Base-by-base conservation (phyloP, 169 alveolate species). In the Plasmodium malariae region DNA sequence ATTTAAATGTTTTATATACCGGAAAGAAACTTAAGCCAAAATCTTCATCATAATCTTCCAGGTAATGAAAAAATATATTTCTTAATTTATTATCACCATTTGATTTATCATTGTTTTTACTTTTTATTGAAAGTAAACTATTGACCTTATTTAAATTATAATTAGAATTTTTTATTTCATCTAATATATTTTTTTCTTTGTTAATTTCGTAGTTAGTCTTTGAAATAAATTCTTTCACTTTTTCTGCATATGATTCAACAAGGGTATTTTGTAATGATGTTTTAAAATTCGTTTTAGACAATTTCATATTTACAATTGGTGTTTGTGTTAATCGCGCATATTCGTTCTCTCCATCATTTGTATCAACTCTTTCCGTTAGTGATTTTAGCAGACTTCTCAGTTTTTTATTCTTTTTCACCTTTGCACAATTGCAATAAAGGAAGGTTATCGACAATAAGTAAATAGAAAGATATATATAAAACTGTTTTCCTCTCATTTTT, bases 281-380 rank as follows among this genome's bases (percentile, higher is more conserved):
- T 30, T 63, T 80, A 19, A 49, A 80, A 36, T 65, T 80, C 19
- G 43, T 43, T 49, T 80, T 80, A n/a, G 78, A 65, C 24, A 80
- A 80, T 2, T 49, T 80, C 90, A 80, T 57, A 14, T 32, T 36
- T 32, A 80, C 36, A 26, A 49, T 59, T 17, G 90, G 90, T 34
- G 90, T n/a, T 49, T 80, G 90, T 19, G 90, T 80, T 70, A 80
- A 65, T 5, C 90, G 68, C 9, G 90, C 78, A 80, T 80, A 80
- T 49, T 80, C 90, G 30, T 80, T 80, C 34, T 80, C 70, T 9
- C 90, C 90, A 1, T 80, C 90, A 67, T 80, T 57, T 34, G 90
- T 36, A 5, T 80, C 90, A 24, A 80, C 62, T 30, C 68, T 48
- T n/a, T 80, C 80, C 0, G 74, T 80, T 45, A 80, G 36, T 1